These are phyloP conservation scores for Cubamyces lactineus DNA, from an alignment of 768 basidiomycete genomes.

Conservation along the genomic window DNA sequence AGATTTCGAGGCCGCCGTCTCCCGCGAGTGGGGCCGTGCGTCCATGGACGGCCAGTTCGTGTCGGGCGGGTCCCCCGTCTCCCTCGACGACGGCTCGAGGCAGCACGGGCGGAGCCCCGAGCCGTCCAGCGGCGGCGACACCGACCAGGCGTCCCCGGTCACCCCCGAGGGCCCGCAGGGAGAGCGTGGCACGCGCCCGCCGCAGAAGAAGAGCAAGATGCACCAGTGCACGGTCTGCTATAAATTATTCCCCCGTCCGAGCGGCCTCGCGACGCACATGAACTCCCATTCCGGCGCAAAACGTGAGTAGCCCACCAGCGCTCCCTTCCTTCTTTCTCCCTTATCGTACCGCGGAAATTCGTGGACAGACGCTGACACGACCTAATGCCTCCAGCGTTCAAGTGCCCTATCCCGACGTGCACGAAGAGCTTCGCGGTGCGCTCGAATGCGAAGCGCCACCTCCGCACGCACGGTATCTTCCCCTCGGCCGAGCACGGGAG, in stretches of 20 bases:
- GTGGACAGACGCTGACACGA: too few species aligned
- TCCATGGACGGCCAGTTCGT: neutral
- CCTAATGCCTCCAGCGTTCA: slow-evolving; percentile 43
- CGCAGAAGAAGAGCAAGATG: slow-evolving; percentile 50
- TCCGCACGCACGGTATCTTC: slow-evolving; percentile 72
- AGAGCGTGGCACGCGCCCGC: slow-evolving; percentile 12
- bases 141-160: slow-evolving; percentile 5
- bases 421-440: slow-evolving; percentile 73
- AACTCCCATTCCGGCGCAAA: slow-evolving; percentile 55
- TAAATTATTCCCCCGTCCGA: slow-evolving; percentile 53
- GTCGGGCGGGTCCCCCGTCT: neutral
- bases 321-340: too few species aligned
- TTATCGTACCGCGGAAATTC: neutral
- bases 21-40: slow-evolving; percentile 1
- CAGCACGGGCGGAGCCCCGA: slow-evolving; percentile 9
- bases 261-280: slow-evolving; percentile 56
- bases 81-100: slow-evolving; percentile 3
- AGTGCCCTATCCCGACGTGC: slow-evolving; percentile 64
- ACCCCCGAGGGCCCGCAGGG: slow-evolving; percentile 8
- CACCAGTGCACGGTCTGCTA: slow-evolving; percentile 49
- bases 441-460: slow-evolving; percentile 80
- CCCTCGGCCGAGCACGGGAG: slow-evolving; percentile 32
- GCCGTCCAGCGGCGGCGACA: neutral
- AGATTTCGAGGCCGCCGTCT: slow-evolving; percentile 4
- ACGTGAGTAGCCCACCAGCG: too few species aligned